Evolutionary conservation across 768 basidiomycete genomes (phyloP).

Genomic region (Cystoderma amianthinum): DNA sequence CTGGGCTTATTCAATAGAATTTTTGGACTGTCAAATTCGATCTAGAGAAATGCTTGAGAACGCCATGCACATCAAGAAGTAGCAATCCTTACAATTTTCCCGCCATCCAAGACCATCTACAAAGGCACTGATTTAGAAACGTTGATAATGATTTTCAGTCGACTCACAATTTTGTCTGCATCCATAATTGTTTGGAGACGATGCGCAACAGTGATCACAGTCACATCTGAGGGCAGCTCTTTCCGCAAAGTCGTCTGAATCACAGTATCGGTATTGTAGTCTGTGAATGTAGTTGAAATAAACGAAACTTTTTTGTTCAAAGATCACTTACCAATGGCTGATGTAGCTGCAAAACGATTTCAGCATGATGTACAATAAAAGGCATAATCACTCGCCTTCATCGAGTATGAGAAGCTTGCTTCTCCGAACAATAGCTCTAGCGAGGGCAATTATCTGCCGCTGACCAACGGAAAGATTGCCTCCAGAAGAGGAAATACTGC

Average conservation of each 20-base stretch:
- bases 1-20: conserved; percentile 43
- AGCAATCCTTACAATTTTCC: conserved; percentile 21
- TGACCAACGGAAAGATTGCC: conserved; percentile 67
- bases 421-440: conserved; percentile 47
- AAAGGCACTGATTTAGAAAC: neutral
- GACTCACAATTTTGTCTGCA: conserved; percentile 32
- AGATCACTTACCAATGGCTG: conserved; percentile 30
- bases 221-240: conserved; percentile 50
- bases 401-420: conserved; percentile 53
- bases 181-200: conserved; percentile 55
- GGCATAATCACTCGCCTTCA: conserved; percentile 33
- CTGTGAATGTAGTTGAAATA: conserved; percentile 13
- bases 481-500: conserved; percentile 38
- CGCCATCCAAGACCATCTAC: conserved; percentile 40
- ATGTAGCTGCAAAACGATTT: conserved; percentile 20
- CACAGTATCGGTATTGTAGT: conserved; percentile 54
- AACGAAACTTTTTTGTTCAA: neutral
- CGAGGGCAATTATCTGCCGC: conserved; percentile 56
- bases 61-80: neutral
- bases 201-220: conserved; percentile 59
- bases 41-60: conserved; percentile 15
- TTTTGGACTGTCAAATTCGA: conserved; percentile 52
- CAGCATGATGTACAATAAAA: neutral
- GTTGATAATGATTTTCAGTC: too few species aligned
- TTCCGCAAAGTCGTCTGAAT: conserved; percentile 64